Percentiles rank a stretch among this genome's conserved stretches.
These are phyloP conservation scores for sorghum (Sorghum bicolor) DNA, from an alignment of 176 grass and related monocot genomes.

Conservation along the genomic window Sorghum_bicolor_NCBIv3 NC_012873.2:1869501-1870000, in stretches of 20 bases:
- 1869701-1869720: neutral
- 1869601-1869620: slow-evolving; percentile 4
- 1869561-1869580: neutral
- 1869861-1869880: neutral
- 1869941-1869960: neutral
- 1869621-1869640: neutral
- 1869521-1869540: neutral
- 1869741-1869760: neutral
- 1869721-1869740: neutral
- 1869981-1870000: neutral
- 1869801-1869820: neutral
- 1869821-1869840: neutral
- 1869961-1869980: neutral
- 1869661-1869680: neutral
- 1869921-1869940: neutral
- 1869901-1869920: neutral
- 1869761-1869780: neutral
- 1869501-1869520: neutral
- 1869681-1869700: neutral
- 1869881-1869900: neutral
- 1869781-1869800: neutral
- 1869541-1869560: neutral
- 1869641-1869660: neutral
- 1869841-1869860: neutral
- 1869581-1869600: slow-evolving; percentile 8